Base-by-base conservation (phyloP, 1,284 basidiomycete species). In the Tranzscheliella williamsii region DNA sequence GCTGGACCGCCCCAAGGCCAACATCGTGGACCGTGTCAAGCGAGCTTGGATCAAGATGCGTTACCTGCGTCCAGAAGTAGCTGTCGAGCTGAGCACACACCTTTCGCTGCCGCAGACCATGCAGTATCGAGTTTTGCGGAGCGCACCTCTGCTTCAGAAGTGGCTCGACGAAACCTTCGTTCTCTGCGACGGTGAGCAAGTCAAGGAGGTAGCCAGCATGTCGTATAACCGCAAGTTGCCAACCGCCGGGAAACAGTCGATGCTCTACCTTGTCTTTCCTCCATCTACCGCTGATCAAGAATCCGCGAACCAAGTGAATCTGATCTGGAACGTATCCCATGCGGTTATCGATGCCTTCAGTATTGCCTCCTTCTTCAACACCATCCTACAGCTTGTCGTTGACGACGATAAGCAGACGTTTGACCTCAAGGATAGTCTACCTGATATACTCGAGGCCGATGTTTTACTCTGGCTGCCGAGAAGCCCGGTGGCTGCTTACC, bases 311-410 rank as follows among this genome's bases (percentile, higher is more conserved):
- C 38, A 3, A 32, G 18, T 13, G 38, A 47, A 46, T 17, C 7
- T 57, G 4, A 49, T 64, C 27, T 54, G 51, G 46, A 64, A 64
- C 24, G 39, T 64, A 16, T 45, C 61, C 8, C 61, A 64, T 9
- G 61, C 61, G 1, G 45, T 64, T 31, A 54, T 51, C 1, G 61
- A 64, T 18, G 61, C 45, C 7, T 61, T 42, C 31, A 60, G 55
- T 38, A 40, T 55, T n/a, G 38, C 21, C 18, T 49, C 45, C n/a
- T 29, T 50, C 20, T 36, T 39, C 38, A 60, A 55, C 17, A 38
- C 42, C 4, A n/a, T 60, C n/a, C 29, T 61, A 13, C 45, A 53
- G 32, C 42, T 40, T 20, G 26, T 54, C 17, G 37, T 54, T n/a
- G 57, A 54, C 24, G 42, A n/a, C n/a, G n/a, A n/a, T n/a, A n/a